Percentiles rank a stretch among this genome's conserved stretches.
phyloP scores from a whole-genome alignment of 352 stramenopile genomes.

The Globisporangium heterothallicum region DNA sequence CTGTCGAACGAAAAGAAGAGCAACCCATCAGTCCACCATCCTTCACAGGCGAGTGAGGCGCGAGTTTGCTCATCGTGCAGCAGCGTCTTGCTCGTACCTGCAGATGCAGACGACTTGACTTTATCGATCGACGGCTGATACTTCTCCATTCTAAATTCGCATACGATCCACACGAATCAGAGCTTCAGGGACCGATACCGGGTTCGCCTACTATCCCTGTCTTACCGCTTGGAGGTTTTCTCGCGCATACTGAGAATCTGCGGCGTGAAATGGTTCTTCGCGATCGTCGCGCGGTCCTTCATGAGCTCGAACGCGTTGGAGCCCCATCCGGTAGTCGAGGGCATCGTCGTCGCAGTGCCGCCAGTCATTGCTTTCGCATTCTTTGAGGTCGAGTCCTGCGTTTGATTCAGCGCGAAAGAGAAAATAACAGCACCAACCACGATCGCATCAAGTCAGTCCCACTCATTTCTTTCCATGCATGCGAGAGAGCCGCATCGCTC shows the following conservation, averaged over 20 bases:
- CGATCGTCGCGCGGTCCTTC: slow-evolving; percentile 43
- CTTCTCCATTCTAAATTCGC: slow-evolving; percentile 39
- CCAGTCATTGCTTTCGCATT: neutral
- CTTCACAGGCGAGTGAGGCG: neutral
- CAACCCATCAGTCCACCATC: neutral
- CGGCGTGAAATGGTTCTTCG: slow-evolving; percentile 49
- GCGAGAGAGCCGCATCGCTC: slow-evolving; percentile 3
- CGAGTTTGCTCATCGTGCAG: too few species aligned
- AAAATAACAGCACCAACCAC: neutral
- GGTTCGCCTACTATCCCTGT: too few species aligned
- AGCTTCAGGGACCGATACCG: too few species aligned
- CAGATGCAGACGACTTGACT: slow-evolving; percentile 63
- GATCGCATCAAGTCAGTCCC: neutral
- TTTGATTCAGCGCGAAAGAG: neutral
- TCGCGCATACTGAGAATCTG: slow-evolving; percentile 47
- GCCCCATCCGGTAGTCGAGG: slow-evolving; percentile 12
- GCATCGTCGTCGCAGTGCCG: neutral
- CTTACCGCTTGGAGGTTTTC: slow-evolving; percentile 45
- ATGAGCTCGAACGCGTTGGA: slow-evolving; percentile 37
- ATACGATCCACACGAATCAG: slow-evolving; percentile 3
- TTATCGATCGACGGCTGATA: slow-evolving; percentile 76
- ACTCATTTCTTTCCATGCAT: slow-evolving; percentile 5
- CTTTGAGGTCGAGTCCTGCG: neutral
- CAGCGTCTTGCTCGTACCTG: slow-evolving; percentile 36
- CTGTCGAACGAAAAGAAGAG: slow-evolving; percentile 10